phyloP scores from a whole-genome alignment of 371 early-diverging fungal genomes.

The Synchytrium microbalum region DNA sequence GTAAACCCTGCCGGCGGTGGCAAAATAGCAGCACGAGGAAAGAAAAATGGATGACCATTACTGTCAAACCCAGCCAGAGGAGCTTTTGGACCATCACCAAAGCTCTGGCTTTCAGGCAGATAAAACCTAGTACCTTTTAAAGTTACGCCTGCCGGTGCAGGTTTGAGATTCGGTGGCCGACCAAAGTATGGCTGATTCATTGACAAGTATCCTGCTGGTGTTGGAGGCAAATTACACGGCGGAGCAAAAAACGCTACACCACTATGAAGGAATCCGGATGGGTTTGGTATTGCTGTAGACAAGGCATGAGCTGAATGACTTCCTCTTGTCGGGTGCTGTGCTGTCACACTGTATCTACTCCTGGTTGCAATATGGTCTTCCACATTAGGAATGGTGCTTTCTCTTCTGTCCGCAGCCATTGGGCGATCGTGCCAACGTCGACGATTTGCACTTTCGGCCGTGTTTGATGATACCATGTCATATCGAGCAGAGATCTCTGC shows the following conservation, averaged over 20 bases:
- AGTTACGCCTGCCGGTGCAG: slow-evolving; percentile 39
- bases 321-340: background rate
- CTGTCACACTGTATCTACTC: no score
- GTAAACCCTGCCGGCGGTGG: slow-evolving; percentile 48
- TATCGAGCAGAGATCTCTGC: background rate
- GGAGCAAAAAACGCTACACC: slow-evolving; percentile 48
- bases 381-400: no score
- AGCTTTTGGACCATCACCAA: slow-evolving; percentile 20
- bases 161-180: slow-evolving; percentile 32
- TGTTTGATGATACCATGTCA: background rate
- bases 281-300: slow-evolving; percentile 18
- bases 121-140: slow-evolving; percentile 39
- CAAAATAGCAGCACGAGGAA: slow-evolving; percentile 41
- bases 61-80: slow-evolving; percentile 42
- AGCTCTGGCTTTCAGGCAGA: slow-evolving; percentile 26
- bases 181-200: slow-evolving; percentile 40
- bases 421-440: no score
- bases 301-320: background rate
- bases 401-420: no score
- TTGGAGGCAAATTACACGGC: slow-evolving; percentile 39
- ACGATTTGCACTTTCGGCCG: no score
- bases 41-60: slow-evolving; percentile 44
- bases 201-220: slow-evolving; percentile 41
- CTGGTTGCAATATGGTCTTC: no score
- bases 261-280: slow-evolving; percentile 31